Percentiles rank a stretch among this genome's conserved stretches.
These are phyloP conservation scores for Sextonia rubra DNA, from an alignment of 164 flowering plant species.

Conservation along the genomic window DNA sequence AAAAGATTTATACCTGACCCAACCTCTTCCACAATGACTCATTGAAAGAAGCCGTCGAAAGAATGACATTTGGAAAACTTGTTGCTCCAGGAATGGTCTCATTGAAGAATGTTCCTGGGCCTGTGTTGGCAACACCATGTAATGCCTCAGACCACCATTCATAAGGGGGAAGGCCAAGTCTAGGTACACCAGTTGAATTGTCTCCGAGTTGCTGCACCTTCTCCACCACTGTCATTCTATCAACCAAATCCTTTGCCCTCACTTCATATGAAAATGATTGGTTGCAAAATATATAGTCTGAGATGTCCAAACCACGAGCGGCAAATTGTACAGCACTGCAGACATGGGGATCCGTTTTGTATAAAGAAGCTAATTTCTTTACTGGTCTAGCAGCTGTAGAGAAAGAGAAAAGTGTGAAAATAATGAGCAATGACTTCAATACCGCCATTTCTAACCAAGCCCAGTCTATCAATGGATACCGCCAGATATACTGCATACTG, in stretches of 20 bases:
- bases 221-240: slow-evolving; percentile 6
- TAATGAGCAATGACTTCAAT: too few species aligned
- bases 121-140: slow-evolving; percentile 9
- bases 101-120: slow-evolving; percentile 15
- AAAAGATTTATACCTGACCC: neutral
- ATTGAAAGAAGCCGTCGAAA: slow-evolving; percentile 7
- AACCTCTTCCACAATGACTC: slow-evolving; percentile 4
- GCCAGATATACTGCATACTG: too few species aligned
- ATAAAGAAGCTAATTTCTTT: too few species aligned
- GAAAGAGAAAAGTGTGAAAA: too few species aligned
- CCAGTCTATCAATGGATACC: too few species aligned
- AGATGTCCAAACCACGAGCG: neutral
- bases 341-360: neutral
- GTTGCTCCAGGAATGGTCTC: neutral
- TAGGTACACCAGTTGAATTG: neutral
- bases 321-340: neutral
- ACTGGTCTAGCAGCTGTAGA: too few species aligned
- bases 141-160: slow-evolving; percentile 14
- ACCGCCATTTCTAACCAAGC: too few species aligned
- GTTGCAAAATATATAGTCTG: neutral
- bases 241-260: slow-evolving; percentile 9
- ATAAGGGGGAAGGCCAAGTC: slow-evolving; percentile 9
- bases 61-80: slow-evolving; percentile 10
- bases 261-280: neutral
- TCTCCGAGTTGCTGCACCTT: slow-evolving; percentile 12